Base-by-base conservation (phyloP, 768 basidiomycete species). In the Tylopilus subfusipes region DNA sequence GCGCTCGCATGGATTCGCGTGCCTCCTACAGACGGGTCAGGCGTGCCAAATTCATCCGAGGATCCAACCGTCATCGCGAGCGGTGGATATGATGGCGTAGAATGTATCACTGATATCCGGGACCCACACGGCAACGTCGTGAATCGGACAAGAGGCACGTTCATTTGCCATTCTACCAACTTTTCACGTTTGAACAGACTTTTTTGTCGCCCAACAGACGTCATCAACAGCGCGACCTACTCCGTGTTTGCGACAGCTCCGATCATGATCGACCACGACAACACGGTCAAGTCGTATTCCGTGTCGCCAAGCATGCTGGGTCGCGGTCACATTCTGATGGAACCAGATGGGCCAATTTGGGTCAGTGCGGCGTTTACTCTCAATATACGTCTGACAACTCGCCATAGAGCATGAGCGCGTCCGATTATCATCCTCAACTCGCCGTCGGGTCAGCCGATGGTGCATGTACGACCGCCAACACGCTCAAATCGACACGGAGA, bases 351-450 rank as follows among this genome's bases (percentile, higher is more conserved):
- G 0, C 86, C 92, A 11, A 79, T 90, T 53, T 93, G 90, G 92
- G 93, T 94, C 58, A 21, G 83, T 73, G n/a, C 19, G 1, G 9
- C 48, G n/a, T 39, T 31, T 30, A 11, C 12, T 36, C 5, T 27
- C 5, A 18, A 21, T 21, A 14, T 7, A 7, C 1, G 12, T 27
- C n/a, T 43, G 44, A 54, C 40, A 8, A 25, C 4, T 46, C 4
- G 16, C 16, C 18, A 14, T 62, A 95, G 94, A 82, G 78, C 52
- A 68, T 94, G 25, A 75, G 78, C 52, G 76, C 84, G 1, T 96
- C 94, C 0, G 89, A 96, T 43, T 88, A 86, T 63, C 96, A 98
- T 62, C 86, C 93, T 6, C 90, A 93, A 66, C 71, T 96, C 5
- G 89, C 88, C 0, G 80, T 87, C 14, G 90, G 86, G 7, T 84